phyloP scores from a whole-genome alignment of 2,329 filamentous ascomycete genomes.

The Coniosporium tulheliwenetii region DNA sequence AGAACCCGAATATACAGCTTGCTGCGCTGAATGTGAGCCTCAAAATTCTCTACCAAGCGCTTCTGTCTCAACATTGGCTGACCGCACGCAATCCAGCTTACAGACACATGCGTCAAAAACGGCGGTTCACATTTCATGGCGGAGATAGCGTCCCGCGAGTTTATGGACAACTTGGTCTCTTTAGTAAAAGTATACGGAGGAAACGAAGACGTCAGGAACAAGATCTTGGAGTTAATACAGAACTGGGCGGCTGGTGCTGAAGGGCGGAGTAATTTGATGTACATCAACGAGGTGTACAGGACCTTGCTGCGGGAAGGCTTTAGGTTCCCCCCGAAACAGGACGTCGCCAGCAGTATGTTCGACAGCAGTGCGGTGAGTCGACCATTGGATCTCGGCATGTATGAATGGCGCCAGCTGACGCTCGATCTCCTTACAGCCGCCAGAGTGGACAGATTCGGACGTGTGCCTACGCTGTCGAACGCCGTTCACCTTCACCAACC shows the following conservation, averaged over 20 bases:
- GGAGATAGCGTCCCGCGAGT: slow-evolving; percentile 92
- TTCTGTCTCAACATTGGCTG: slow-evolving; percentile 12
- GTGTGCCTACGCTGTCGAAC: slow-evolving; percentile 98
- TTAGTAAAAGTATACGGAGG: slow-evolving; percentile 66
- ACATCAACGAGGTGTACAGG: slow-evolving; percentile 79
- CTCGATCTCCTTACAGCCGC: slow-evolving; percentile 42
- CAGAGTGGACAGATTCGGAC: slow-evolving; percentile 95
- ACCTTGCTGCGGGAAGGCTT: slow-evolving; percentile 72
- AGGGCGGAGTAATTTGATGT: slow-evolving; percentile 64
- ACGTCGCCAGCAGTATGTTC: slow-evolving; percentile 91
- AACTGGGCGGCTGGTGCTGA: slow-evolving; percentile 85
- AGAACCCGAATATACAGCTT: slow-evolving; percentile 93
- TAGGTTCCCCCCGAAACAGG: slow-evolving; percentile 71
- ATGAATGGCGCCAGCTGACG: slow-evolving; percentile 1
- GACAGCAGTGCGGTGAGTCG: slow-evolving; percentile 78
- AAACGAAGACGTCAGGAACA: slow-evolving; percentile 72
- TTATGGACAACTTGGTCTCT: slow-evolving; percentile 93
- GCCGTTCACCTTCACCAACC: slow-evolving; percentile 90
- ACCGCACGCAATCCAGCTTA: slow-evolving; percentile 42
- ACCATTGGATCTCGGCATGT: not conserved
- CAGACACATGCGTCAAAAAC: slow-evolving; percentile 97
- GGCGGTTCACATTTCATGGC: slow-evolving; percentile 86
- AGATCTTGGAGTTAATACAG: slow-evolving; percentile 88
- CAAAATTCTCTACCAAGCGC: not conserved
- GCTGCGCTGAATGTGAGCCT: slow-evolving; percentile 69